Evolutionary conservation across 805 yeast species (phyloP).

Genomic region (Candida taoyuanica): DNA sequence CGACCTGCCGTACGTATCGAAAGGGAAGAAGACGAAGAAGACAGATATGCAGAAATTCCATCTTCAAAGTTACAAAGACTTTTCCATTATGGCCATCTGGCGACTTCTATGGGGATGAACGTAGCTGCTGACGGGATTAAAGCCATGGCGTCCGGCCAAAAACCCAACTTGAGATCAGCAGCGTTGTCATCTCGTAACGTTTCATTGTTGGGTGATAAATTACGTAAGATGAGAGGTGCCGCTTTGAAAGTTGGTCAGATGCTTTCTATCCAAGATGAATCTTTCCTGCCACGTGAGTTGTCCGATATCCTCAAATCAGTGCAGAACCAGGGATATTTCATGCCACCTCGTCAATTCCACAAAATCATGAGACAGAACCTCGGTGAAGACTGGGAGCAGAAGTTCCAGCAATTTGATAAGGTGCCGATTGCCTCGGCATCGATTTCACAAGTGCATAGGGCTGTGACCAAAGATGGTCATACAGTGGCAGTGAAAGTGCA

Average conservation of each 20-base stretch:
- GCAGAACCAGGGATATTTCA: conserved; percentile 92
- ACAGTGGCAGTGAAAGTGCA: conserved; percentile 93
- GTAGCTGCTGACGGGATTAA: conserved; percentile 75
- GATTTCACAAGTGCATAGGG: conserved; percentile 93
- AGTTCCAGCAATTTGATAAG: conserved; percentile 74
- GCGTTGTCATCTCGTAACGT: conserved; percentile 78
- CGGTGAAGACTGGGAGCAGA: conserved; percentile 73
- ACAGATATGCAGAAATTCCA: conserved; percentile 74
- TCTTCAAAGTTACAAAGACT: conserved; percentile 80
- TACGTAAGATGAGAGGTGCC: conserved; percentile 97
- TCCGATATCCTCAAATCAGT: conserved; percentile 77
- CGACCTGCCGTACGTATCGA: conserved; percentile 15
- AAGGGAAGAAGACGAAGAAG: conserved; percentile 29
- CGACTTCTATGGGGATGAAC: conserved; percentile 86
- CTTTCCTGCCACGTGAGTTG: conserved; percentile 78
- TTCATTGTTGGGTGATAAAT: conserved; percentile 81
- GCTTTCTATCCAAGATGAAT: conserved; percentile 89
- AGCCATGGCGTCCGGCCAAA: conserved; percentile 53
- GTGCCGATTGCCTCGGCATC: conserved; percentile 96
- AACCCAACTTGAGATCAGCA: conserved; percentile 49
- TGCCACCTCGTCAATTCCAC: conserved; percentile 90
- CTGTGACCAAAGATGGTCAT: conserved; percentile 59
- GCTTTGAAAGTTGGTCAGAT: conserved; percentile 97
- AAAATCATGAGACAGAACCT: conserved; percentile 66
- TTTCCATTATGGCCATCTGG: conserved; percentile 88